These are phyloP conservation scores for Melaleuca quinquenervia DNA, from an alignment of 345 rosid genomes.

Conservation along the genomic window DNA sequence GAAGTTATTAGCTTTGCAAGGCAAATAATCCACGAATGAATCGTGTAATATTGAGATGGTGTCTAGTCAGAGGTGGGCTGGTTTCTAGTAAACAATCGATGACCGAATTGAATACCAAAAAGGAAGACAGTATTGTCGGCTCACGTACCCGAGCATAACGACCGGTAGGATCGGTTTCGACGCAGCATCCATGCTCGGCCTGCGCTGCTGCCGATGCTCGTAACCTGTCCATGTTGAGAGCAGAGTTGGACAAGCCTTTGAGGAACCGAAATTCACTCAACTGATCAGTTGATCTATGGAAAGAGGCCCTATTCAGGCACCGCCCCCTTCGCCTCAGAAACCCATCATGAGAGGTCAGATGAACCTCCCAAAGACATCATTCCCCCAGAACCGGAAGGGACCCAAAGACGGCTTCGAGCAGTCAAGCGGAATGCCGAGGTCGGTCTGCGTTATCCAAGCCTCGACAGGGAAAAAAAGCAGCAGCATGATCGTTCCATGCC, in stretches of 20 bases:
- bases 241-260: background rate
- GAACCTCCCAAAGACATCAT: background rate
- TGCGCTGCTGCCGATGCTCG: background rate
- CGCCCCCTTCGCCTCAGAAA: background rate
- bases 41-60: background rate
- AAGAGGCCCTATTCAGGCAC: background rate
- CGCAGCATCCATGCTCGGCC: background rate
- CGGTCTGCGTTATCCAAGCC: background rate
- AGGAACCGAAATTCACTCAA: background rate
- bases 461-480: background rate
- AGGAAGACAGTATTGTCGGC: background rate
- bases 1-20: background rate
- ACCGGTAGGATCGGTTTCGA: background rate
- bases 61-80: background rate
- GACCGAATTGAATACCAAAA: background rate
- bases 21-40: background rate
- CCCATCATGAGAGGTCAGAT: background rate
- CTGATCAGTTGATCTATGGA: too few species aligned
- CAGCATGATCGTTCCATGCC: background rate
- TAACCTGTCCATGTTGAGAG: background rate
- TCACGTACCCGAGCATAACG: background rate
- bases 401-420: background rate
- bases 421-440: background rate
- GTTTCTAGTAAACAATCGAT: background rate
- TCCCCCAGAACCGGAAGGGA: background rate